A percentile compares a stretch with the other conserved stretches of the same genome.
phyloP scores from a whole-genome alignment of 2,329 filamentous ascomycete species.

The Sporothrix euskadiensis region DNA sequence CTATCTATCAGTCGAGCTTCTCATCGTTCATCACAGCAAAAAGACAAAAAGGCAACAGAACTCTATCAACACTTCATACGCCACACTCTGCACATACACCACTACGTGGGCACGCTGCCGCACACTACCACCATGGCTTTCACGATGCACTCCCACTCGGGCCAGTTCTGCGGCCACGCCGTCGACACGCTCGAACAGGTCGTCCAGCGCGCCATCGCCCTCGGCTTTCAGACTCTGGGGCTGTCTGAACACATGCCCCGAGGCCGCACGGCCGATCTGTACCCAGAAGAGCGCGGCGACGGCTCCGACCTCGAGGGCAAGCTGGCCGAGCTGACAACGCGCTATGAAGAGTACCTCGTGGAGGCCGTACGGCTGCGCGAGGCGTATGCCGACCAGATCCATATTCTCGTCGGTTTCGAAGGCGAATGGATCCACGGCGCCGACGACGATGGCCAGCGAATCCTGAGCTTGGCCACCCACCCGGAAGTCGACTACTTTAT shows the following conservation, averaged over 20 bases:
- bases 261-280: slow-evolving; percentile 70
- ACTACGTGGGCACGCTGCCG: background rate
- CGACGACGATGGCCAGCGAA: slow-evolving; percentile 59
- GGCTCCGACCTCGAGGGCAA: slow-evolving; percentile 51
- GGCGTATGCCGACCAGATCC: slow-evolving; percentile 69
- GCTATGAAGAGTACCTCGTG: slow-evolving; percentile 70
- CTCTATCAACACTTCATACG: background rate
- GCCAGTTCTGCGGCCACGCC: slow-evolving; percentile 95
- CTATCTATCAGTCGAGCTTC: background rate
- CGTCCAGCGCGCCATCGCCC: slow-evolving; percentile 72
- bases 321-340: slow-evolving; percentile 51
- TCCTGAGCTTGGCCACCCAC: slow-evolving; percentile 59
- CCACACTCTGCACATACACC: background rate
- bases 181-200: slow-evolving; percentile 82
- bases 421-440: slow-evolving; percentile 83
- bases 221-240: slow-evolving; percentile 79
- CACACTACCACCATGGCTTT: slow-evolving; percentile 69
- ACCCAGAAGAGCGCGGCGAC: slow-evolving; percentile 78
- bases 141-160: slow-evolving; percentile 97
- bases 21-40: background rate
- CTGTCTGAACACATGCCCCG: slow-evolving; percentile 96
- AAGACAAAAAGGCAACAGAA: background rate
- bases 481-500: slow-evolving; percentile 74
- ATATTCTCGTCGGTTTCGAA: slow-evolving; percentile 87
- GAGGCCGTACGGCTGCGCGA: slow-evolving; percentile 73